A percentile compares a stretch with the other conserved stretches of the same genome.
Conservation (phyloP, 2,329 filamentous ascomycete species). For the Aspergillus quadrilineatus region DNA sequence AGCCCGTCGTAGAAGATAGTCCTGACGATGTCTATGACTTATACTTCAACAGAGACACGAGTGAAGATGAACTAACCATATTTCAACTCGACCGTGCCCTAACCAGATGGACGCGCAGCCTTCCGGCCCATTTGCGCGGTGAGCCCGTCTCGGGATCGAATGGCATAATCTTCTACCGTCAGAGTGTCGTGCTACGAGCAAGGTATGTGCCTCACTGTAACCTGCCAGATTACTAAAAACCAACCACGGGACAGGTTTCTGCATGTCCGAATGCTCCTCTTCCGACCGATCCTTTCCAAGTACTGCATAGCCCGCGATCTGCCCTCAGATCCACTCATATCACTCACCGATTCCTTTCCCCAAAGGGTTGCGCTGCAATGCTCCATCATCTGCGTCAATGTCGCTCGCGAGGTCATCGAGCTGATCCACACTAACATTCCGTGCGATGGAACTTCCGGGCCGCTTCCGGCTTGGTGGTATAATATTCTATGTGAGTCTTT, state of each 20-base stretch:
- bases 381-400: slow-evolving; percentile 37
- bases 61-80: slow-evolving; percentile 29
- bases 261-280: slow-evolving; percentile 35
- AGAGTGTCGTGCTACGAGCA: slow-evolving; percentile 33
- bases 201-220: slow-evolving; percentile 20
- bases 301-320: slow-evolving; percentile 32
- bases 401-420: slow-evolving; percentile 34
- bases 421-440: slow-evolving; percentile 32
- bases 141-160: slow-evolving; percentile 5
- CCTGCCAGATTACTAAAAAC: background rate
- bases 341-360: slow-evolving; percentile 30
- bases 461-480: slow-evolving; percentile 40
- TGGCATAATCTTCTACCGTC: slow-evolving; percentile 30
- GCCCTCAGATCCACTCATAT: slow-evolving; percentile 20
- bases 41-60: slow-evolving; percentile 25
- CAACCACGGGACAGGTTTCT: slow-evolving; percentile 25
- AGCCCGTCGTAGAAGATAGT: slow-evolving; percentile 25
- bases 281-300: slow-evolving; percentile 33
- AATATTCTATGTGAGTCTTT: slow-evolving; percentile 34
- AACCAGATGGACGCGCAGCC: slow-evolving; percentile 29
- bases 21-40: slow-evolving; percentile 29
- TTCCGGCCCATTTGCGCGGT: slow-evolving; percentile 30
- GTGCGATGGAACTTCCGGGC: slow-evolving; percentile 27
- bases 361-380: slow-evolving; percentile 35
- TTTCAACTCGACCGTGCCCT: slow-evolving; percentile 36